A percentile compares a stretch with the other conserved stretches of the same genome.
Conservation (phyloP, 2,329 filamentous ascomycete species). For the Trichoderma endophyticum region DNA sequence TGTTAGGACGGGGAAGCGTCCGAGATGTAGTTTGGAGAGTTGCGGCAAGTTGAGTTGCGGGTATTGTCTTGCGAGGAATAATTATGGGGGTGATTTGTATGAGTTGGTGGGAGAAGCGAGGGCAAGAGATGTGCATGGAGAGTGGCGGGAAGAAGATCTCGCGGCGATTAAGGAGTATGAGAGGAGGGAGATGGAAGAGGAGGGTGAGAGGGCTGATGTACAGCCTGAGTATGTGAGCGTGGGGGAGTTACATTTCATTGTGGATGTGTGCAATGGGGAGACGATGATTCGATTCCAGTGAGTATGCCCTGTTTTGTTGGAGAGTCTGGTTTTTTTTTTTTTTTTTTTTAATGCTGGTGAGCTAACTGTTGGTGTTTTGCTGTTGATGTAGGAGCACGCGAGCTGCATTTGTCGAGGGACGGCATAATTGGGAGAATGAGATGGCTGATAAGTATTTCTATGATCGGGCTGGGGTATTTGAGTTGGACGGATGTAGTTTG, state of each 20-base stretch:
- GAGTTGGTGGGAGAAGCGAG: neutral
- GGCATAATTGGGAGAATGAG: neutral
- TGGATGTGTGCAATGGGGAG: slow-evolving; percentile 5
- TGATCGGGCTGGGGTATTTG: neutral
- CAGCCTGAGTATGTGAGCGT: neutral
- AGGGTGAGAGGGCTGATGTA: neutral
- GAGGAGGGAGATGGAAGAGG: neutral
- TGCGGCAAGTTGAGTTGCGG: neutral
- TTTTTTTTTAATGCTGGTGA: too few species aligned
- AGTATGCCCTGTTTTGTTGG: neutral
- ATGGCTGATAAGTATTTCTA: neutral
- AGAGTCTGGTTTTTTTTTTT: neutral
- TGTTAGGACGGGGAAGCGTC: neutral
- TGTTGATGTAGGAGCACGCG: neutral
- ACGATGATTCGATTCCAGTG: slow-evolving; percentile 15
- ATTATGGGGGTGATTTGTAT: neutral
- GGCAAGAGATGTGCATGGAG: neutral
- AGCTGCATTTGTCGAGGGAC: neutral
- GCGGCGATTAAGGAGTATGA: neutral
- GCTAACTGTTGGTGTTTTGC: neutral
- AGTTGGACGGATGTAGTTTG: neutral
- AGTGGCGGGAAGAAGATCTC: neutral
- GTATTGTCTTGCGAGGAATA: neutral
- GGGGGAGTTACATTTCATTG: slow-evolving; percentile 15
- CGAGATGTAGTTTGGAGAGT: neutral